A percentile compares a stretch with the other conserved stretches of the same genome.
These are phyloP conservation scores for Colletotrichum euphorbiae DNA, from an alignment of 2,329 filamentous ascomycete genomes.

Conservation along the genomic window DNA sequence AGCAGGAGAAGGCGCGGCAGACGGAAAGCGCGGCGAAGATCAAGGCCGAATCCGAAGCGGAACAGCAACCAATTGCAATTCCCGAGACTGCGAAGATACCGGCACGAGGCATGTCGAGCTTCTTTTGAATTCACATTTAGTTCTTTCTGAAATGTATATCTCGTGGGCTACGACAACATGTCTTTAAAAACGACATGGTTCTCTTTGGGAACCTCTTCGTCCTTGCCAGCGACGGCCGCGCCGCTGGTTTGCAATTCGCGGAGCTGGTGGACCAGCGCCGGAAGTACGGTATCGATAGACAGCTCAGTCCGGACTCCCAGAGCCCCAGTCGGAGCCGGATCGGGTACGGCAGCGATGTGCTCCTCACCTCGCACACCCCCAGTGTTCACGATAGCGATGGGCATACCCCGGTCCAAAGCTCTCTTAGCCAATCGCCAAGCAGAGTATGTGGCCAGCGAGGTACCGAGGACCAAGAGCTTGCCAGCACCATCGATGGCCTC, in stretches of 20 bases:
- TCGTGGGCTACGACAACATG: constrained; percentile 63
- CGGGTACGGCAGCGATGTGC: constrained; percentile 71
- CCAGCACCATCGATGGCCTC: constrained; percentile 81
- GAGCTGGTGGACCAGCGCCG: constrained; percentile 66
- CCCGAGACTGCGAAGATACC: constrained; percentile 40
- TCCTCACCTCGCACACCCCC: constrained; percentile 86
- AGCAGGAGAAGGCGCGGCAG: constrained; percentile 51
- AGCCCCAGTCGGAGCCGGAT: constrained; percentile 62
- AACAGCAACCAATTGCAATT: constrained; percentile 32
- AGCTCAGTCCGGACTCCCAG: constrained; percentile 68
- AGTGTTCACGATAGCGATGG: constrained; percentile 88
- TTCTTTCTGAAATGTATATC: constrained; percentile 41
- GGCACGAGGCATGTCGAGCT: constrained; percentile 55
- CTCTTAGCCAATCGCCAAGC: constrained; percentile 90
- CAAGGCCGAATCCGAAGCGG: constrained; percentile 42
- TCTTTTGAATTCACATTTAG: constrained; percentile 58
- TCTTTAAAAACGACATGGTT: constrained; percentile 64
- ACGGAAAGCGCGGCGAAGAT: constrained; percentile 37
- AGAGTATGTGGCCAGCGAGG: constrained; percentile 93
- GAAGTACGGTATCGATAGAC: constrained; percentile 68
- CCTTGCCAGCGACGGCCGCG: background rate
- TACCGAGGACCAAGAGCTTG: constrained; percentile 83
- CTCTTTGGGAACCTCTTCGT: constrained; percentile 3
- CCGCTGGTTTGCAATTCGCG: constrained; percentile 44
- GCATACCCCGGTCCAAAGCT: constrained; percentile 84